Evolutionary conservation across 139 green algal species (phyloP).

Genomic region (Chlorella sp.): DNA sequence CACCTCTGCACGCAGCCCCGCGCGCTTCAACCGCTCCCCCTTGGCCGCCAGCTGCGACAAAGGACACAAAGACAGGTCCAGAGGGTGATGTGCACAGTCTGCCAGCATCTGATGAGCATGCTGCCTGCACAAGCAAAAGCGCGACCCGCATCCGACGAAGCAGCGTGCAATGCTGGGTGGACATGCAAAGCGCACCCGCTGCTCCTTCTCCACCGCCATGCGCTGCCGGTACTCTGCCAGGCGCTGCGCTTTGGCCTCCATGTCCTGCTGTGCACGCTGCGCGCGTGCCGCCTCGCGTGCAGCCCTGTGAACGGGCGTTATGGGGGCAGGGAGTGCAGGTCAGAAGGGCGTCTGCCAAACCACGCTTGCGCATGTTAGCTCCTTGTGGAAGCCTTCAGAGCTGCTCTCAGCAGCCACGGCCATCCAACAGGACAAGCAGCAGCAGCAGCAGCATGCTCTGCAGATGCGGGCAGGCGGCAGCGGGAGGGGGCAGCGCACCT

Average conservation of each 20-base stretch:
- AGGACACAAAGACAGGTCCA: neutral
- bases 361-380: too few relatives aligned
- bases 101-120: neutral
- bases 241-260: neutral
- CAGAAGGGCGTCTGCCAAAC: too few relatives aligned
- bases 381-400: too few relatives aligned
- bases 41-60: conserved; percentile 11
- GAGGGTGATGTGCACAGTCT: neutral
- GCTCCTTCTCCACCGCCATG: neutral
- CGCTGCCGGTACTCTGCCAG: neutral
- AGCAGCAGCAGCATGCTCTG: neutral
- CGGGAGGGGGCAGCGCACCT: neutral
- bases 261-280: conserved; percentile 18
- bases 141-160: too few relatives aligned
- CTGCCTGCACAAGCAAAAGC: too few relatives aligned
- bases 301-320: too few relatives aligned
- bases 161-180: too few relatives aligned
- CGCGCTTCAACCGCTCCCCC: conserved; percentile 17
- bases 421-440: neutral
- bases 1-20: conserved; percentile 14
- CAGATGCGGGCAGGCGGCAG: neutral
- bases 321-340: too few relatives aligned
- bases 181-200: neutral
- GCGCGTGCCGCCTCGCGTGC: neutral
- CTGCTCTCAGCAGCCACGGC: too few relatives aligned